Evolutionary conservation across 306 rosid species (phyloP).

Genomic region (Vigna mungo): DNA sequence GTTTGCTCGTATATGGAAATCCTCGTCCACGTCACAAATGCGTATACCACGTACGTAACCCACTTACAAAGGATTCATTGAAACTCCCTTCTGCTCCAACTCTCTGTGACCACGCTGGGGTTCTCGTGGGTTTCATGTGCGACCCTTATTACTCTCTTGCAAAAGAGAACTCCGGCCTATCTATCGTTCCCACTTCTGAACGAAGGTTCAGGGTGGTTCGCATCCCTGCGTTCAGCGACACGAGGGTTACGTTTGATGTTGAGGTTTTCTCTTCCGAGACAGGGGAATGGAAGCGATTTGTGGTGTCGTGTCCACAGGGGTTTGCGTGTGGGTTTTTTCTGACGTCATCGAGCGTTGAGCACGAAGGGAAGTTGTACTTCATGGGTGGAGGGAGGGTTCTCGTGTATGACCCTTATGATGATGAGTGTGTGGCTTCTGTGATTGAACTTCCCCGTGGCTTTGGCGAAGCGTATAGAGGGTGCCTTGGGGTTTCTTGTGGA

Average conservation of each 20-base stretch:
- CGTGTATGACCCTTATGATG: conserved; percentile 29
- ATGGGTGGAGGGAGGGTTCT: conserved; percentile 23
- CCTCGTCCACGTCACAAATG: conserved; percentile 24
- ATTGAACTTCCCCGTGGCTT: conserved; percentile 30
- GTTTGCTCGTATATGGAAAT: conserved; percentile 33
- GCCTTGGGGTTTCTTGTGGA: conserved; percentile 37
- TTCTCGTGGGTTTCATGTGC: conserved; percentile 37
- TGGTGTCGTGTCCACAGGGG: conserved; percentile 35
- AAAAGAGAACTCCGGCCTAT: not conserved
- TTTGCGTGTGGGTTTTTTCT: conserved; percentile 32
- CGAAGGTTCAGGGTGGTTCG: conserved; percentile 25
- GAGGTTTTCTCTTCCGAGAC: conserved; percentile 41
- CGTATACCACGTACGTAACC: conserved; percentile 30
- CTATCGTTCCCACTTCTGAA: not conserved
- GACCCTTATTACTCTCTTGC: conserved; percentile 22
- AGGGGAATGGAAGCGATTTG: conserved; percentile 10
- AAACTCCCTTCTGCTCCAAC: conserved; percentile 26
- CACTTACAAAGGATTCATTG: not conserved
- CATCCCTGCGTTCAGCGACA: conserved; percentile 28
- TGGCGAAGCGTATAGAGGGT: conserved; percentile 33
- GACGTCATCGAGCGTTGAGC: conserved; percentile 12
- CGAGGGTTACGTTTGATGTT: conserved; percentile 7
- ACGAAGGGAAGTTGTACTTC: conserved; percentile 41
- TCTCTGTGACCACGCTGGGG: conserved; percentile 10
- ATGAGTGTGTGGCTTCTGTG: conserved; percentile 1